phyloP scores from a whole-genome alignment of 2,329 filamentous ascomycete species.

The Arthrocladium fulminans region DNA sequence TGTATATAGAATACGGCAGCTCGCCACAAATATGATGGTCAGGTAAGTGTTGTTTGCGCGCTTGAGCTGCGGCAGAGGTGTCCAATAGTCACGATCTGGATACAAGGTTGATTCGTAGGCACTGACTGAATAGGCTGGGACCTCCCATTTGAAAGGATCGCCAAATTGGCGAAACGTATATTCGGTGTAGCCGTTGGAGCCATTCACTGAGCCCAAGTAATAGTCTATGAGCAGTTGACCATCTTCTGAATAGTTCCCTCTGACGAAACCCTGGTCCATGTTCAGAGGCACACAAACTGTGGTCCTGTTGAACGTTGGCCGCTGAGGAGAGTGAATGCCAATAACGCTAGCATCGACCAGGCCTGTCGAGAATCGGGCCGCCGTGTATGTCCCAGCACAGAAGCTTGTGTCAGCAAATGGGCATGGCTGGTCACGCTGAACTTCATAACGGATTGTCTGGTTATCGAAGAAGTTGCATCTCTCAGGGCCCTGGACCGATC shows the following conservation, averaged over 20 bases:
- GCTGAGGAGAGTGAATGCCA: background rate
- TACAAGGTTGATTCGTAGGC: background rate
- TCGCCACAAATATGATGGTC: conserved; percentile 9
- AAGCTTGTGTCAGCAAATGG: background rate
- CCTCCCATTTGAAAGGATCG: conserved; percentile 3
- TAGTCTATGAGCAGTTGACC: background rate
- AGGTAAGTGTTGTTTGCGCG: conserved; percentile 4
- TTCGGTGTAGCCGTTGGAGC: background rate
- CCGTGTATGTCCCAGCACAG: background rate
- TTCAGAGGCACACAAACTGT: background rate
- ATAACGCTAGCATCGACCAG: background rate
- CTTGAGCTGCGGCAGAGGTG: background rate
- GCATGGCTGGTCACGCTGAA: background rate
- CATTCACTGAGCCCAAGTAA: background rate
- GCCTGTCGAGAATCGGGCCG: background rate
- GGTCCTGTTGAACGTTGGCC: background rate
- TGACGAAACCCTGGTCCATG: background rate
- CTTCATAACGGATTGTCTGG: background rate
- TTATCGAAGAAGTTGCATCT: background rate
- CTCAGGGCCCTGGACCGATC: background rate
- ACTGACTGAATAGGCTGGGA: conserved; percentile 6
- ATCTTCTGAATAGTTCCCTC: background rate
- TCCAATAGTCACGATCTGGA: background rate
- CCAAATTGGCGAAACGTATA: conserved; percentile 1
- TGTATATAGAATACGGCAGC: conserved; percentile 10